Evolutionary conservation across 2,329 filamentous ascomycete genomes (phyloP), one percentile per base, ranked within the genome.

Genomic region (Lecanosticta acicola): DNA sequence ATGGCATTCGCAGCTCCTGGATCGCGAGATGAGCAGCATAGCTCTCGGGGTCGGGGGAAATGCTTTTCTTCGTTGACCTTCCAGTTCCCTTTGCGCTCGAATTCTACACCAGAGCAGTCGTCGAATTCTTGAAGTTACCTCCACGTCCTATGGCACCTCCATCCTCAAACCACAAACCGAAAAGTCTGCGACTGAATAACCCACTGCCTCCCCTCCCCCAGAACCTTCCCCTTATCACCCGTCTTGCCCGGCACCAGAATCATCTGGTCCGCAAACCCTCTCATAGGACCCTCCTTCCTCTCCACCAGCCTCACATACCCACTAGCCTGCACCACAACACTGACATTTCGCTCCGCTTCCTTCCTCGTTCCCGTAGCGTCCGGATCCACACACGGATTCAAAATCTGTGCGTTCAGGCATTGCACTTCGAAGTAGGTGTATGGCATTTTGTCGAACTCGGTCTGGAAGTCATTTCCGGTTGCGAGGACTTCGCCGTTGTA

Each of bases 231-330:
- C 24, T 29, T 29, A 5, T 5, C 24, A 24, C 59, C 66, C 34
- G 52, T 54, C 53, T 59, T 61, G 1, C 53, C 59, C 39, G 89
- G 87, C 32, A 91, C 85, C 44, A 95, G 72, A 18, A 94, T 78
- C 63, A 94, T 84, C 1, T 78, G 83, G 66, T 95, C 89, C 59
- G 81, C 84, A 65, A 94, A 94, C 29, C 79, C 80, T 55, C 80
- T 80, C 64, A 80, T 76, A 11, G 77, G 77, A 11, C 79, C 77
- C 21, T 83, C 78, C 55, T 75, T 75, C 36, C 67, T 64, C 48
- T 74, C 76, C 48, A 79, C 77, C 60, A 85, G 84, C 53, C 80
- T 77, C 32, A 94, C 80, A 51, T 73, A 79, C 3, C 88, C 88
- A 59, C 79, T 85, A 42, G 88, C 80, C 48, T 83, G 77, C n/a